phyloP scores from a whole-genome alignment of 768 basidiomycete genomes.

The Trametopsis cervina region DNA sequence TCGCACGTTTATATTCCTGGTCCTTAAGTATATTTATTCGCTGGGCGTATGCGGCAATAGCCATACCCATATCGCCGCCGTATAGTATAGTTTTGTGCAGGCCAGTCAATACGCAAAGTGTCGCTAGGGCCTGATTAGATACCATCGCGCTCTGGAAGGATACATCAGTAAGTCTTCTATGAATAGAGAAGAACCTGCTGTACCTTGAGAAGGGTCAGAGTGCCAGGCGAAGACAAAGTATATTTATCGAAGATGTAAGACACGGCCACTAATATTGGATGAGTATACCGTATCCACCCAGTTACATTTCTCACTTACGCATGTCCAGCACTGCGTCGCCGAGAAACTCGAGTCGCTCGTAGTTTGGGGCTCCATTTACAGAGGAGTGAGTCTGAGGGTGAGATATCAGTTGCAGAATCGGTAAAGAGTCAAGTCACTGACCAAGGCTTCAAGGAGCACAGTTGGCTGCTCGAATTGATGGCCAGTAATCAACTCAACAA shows the following conservation, averaged over 20 bases:
- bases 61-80: constrained; percentile 41
- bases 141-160: constrained; percentile 70
- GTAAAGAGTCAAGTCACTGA: no score
- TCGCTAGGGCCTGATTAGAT: constrained; percentile 70
- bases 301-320: constrained; percentile 36
- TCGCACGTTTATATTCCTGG: constrained; percentile 41
- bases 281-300: neutral
- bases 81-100: constrained; percentile 57
- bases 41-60: constrained; percentile 47
- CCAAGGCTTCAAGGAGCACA: constrained; percentile 68
- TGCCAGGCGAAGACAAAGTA: constrained; percentile 61
- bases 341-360: constrained; percentile 77
- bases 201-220: constrained; percentile 76
- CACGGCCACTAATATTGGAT: constrained; percentile 53
- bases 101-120: constrained; percentile 65
- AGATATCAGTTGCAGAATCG: neutral
- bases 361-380: constrained; percentile 31
- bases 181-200: neutral
- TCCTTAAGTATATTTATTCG: constrained; percentile 38
- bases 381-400: constrained; percentile 55
- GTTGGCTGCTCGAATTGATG: constrained; percentile 55
- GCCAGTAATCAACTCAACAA: constrained; percentile 59
- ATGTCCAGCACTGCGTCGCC: constrained; percentile 86
- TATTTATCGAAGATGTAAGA: constrained; percentile 62
- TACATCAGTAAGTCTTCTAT: neutral